A percentile compares a stretch with the other conserved stretches of the same genome.
phyloP scores from a whole-genome alignment of 164 flowering plant species.

The Stephania japonica region DNA sequence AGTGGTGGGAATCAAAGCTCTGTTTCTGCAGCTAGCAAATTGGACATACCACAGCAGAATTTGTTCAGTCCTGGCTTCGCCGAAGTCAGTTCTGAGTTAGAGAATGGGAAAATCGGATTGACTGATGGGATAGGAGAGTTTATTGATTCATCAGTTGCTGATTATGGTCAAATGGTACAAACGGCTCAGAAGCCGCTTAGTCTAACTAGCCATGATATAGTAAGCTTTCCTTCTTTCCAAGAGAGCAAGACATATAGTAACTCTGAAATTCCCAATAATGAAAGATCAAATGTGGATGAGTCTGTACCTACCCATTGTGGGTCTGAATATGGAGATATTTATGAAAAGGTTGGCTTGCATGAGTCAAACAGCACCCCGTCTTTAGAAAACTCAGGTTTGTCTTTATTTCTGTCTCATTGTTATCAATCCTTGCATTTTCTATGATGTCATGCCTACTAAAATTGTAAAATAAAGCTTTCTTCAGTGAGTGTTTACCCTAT shows the following conservation, averaged over 20 bases:
- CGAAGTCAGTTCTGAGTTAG: conserved; percentile 48
- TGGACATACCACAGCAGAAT: conserved; percentile 28
- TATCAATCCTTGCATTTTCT: neutral
- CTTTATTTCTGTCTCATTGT: neutral
- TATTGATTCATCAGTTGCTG: conserved; percentile 24
- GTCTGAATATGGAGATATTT: neutral
- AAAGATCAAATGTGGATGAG: conserved; percentile 11
- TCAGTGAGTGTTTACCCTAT: neutral
- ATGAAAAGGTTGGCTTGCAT: conserved; percentile 2
- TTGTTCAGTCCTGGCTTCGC: conserved; percentile 42
- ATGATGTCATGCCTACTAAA: neutral
- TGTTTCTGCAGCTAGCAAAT: conserved; percentile 27
- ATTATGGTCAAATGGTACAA: conserved; percentile 41
- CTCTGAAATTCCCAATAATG: conserved; percentile 17
- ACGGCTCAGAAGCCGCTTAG: conserved; percentile 60
- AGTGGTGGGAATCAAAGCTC: conserved; percentile 35
- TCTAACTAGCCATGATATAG: conserved; percentile 44
- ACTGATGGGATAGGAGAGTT: conserved; percentile 17
- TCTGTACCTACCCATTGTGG: conserved; percentile 5
- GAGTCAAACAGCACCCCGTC: neutral
- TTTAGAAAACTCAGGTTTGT: conserved; percentile 13
- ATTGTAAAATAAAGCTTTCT: neutral
- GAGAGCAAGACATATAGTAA: conserved; percentile 27
- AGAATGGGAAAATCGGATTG: conserved; percentile 20
- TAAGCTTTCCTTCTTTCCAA: conserved; percentile 13